Base-by-base conservation (phyloP, 2,329 filamentous ascomycete species). In the Colletotrichum sp. region DNA sequence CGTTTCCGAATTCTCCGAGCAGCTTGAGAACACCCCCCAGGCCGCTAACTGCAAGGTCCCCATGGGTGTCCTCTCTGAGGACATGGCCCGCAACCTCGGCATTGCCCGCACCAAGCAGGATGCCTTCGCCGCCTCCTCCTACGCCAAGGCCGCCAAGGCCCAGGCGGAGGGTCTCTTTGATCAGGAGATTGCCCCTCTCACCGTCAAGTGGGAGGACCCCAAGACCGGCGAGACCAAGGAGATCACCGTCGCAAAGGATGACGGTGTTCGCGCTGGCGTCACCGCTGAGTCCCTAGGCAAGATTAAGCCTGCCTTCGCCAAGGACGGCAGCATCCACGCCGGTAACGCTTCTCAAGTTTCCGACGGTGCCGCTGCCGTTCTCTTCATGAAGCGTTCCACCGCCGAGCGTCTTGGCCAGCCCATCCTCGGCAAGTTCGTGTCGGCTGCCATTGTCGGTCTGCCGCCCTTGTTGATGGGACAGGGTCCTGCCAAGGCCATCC, bases 291-390 rank as follows among this genome's bases (percentile, higher is more conserved):
- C 93, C 2, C 92, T 99, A n/a, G 90, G 88, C 86, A 98, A 98
- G 92, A 98, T 99, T 85, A 93, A 92, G 78, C 92, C 96, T 18
- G 95, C 96, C 15, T 99, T 99, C 83, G 92, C 95, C 79, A 96
- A 98, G 87, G 94, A 97, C 82, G 97, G 97, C 59, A 93, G 91
- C 81, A 99, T 99, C 87, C 96, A 99, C 89, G 97, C 95, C 74
- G 97, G 97, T 81, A 99, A 99, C 86, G 96, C 97, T 32, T 96
- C 93, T 69, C 97, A 99, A 87, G 96, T 99, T 84, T 97, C 95
- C 34, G 96, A 99, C 87, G 97, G 97, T 79, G 97, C 97, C 26
- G 96, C 97, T 34, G 97, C 97, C 64, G 96, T 99, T 8, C 91
- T 99, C 62, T 90, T 99, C 82, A 99, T 99, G 97, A 96, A 95